Evolutionary conservation across 2,329 filamentous ascomycete species (phyloP).

Genomic region (Elsinoe perseae): DNA sequence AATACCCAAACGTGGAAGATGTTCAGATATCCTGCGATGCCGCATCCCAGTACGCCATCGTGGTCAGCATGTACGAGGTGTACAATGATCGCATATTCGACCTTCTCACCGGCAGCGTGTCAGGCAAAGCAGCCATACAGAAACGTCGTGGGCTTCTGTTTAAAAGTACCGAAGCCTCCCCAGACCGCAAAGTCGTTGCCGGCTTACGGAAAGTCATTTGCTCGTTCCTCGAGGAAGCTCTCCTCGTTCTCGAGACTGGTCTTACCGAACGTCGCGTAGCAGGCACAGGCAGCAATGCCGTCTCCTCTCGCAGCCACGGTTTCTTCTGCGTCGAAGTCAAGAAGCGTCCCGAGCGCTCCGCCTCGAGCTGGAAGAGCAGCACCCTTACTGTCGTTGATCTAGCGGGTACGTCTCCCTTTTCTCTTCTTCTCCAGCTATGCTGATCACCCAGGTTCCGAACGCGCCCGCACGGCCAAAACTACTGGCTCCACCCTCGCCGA

Average conservation of each 20-base stretch:
- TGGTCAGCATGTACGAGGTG: constrained; percentile 97
- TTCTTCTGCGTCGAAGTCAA: constrained; percentile 96
- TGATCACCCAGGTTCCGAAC: constrained; percentile 59
- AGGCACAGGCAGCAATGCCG: constrained; percentile 87
- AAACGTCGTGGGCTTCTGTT: constrained; percentile 76
- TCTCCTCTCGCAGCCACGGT: constrained; percentile 84
- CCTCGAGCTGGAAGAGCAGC: constrained; percentile 58
- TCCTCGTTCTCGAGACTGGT: constrained; percentile 84
- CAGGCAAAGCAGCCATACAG: constrained; percentile 46
- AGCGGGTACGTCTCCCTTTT: constrained; percentile 51
- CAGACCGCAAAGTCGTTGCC: constrained; percentile 89
- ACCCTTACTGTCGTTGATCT: constrained; percentile 84
- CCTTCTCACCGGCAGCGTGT: constrained; percentile 59
- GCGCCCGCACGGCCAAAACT: constrained; percentile 87
- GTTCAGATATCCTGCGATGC: constrained; percentile 60
- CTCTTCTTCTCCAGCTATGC: not conserved
- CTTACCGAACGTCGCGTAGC: constrained; percentile 79
- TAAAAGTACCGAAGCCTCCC: constrained; percentile 81
- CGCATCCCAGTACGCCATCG: constrained; percentile 71
- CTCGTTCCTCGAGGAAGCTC: constrained; percentile 68
- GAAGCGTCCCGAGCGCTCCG: constrained; percentile 51
- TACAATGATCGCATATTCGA: constrained; percentile 99
- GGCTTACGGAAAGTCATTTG: constrained; percentile 88
- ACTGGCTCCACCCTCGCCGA: constrained; percentile 86
- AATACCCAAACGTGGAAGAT: constrained; percentile 64